Conservation (phyloP, 148 eudicot species). For the Rhododendron simsii region DNA sequence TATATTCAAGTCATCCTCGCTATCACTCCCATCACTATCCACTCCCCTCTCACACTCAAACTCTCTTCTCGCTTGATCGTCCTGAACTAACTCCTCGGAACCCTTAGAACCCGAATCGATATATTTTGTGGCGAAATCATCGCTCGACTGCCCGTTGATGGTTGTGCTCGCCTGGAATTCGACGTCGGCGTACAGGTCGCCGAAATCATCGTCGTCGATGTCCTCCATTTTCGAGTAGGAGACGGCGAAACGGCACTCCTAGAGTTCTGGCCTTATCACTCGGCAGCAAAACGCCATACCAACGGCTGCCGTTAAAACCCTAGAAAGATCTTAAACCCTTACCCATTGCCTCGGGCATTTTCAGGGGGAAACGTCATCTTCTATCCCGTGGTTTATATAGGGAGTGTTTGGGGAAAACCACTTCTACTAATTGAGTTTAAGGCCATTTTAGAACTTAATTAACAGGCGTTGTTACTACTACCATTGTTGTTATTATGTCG, state of each 20-base stretch:
- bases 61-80: neutral
- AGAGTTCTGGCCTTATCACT: neutral
- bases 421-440: no score
- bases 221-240: slow-evolving; percentile 20
- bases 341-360: neutral
- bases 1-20: slow-evolving; percentile 35
- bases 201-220: slow-evolving; percentile 34
- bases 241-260: neutral
- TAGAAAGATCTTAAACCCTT: slow-evolving; percentile 12
- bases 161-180: slow-evolving; percentile 36
- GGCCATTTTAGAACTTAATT: no score
- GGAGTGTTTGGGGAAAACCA: no score
- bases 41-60: slow-evolving; percentile 3
- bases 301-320: neutral
- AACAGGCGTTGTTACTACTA: no score
- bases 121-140: neutral
- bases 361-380: neutral
- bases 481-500: no score
- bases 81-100: neutral
- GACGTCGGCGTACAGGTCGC: slow-evolving; percentile 45
- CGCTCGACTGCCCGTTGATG: slow-evolving; percentile 13
- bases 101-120: neutral
- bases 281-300: neutral
- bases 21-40: slow-evolving; percentile 19
- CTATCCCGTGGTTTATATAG: neutral